These are phyloP conservation scores for Solanum pennellii DNA, from an alignment of 257 asterid species.

Conservation along the genomic window DNA sequence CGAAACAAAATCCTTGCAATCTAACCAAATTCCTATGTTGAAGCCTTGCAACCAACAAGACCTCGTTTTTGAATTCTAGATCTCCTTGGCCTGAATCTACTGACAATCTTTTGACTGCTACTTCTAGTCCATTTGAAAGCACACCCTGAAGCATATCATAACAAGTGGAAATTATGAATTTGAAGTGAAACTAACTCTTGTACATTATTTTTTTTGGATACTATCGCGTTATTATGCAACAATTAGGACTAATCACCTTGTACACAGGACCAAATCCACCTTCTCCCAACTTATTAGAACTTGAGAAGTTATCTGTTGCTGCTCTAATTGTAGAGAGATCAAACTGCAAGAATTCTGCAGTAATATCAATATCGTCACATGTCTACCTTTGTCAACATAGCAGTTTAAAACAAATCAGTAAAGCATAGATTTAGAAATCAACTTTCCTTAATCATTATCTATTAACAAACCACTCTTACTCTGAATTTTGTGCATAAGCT, in stretches of 20 bases:
- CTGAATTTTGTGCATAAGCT: neutral
- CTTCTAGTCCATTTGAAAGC: neutral
- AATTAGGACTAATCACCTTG: conserved; percentile 1
- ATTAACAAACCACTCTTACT: neutral
- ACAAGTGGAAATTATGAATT: neutral
- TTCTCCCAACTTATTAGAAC: conserved; percentile 4
- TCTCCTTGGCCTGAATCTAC: neutral
- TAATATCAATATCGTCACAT: neutral
- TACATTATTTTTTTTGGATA: no score
- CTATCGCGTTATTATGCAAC: neutral
- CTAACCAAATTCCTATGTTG: neutral
- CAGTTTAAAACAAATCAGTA: neutral
- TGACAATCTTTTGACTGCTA: neutral
- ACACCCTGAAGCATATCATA: neutral
- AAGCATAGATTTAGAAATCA: neutral
- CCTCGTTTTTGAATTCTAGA: neutral
- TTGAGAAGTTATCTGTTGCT: conserved; percentile 11
- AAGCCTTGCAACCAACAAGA: neutral
- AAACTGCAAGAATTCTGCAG: neutral
- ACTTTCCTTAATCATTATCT: neutral
- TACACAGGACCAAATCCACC: conserved; percentile 19
- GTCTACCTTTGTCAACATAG: neutral
- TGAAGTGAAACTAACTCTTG: no score
- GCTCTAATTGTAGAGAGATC: neutral
- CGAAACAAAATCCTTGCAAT: neutral